These are phyloP conservation scores for Colletotrichum melonis DNA, from an alignment of 2,329 filamentous ascomycete species.

Conservation along the genomic window DNA sequence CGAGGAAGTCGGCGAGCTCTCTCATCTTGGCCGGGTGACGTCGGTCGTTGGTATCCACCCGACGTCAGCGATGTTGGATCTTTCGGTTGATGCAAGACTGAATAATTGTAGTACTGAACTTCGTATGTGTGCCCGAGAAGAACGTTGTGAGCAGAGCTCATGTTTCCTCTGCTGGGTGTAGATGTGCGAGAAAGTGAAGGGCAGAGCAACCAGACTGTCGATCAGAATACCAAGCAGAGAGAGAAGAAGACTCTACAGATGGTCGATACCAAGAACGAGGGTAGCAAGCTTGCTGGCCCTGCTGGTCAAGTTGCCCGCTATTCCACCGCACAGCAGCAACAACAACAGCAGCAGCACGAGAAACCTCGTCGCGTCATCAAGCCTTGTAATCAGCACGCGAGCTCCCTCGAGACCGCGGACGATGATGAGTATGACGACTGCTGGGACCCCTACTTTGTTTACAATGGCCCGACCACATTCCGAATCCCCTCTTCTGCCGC, in stretches of 20 bases:
- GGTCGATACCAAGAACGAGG: not conserved
- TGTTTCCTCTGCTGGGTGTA: no score
- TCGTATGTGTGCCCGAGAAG: no score
- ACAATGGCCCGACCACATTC: no score
- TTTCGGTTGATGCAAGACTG: no score
- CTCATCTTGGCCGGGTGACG: no score
- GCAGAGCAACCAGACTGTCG: not conserved
- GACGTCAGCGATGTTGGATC: no score
- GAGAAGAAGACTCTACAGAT: not conserved
- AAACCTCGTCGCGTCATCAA: not conserved
- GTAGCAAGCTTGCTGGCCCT: not conserved
- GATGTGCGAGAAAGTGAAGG: no score
- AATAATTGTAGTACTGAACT: no score
- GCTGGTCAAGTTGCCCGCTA: not conserved
- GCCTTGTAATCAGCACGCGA: not conserved
- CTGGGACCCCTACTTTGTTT: slow-evolving; percentile 12
- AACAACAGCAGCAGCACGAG: not conserved
- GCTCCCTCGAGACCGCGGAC: slow-evolving; percentile 14
- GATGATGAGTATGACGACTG: slow-evolving; percentile 30
- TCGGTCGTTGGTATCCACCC: no score
- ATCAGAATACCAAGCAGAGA: not conserved
- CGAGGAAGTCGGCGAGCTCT: no score
- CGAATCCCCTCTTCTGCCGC: no score
- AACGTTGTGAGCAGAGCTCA: no score
- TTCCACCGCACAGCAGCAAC: not conserved